Percentiles rank a stretch among this genome's conserved stretches.
Conservation (phyloP, 1,139 yeast genomes). For the Pneumocystis canis region DNA sequence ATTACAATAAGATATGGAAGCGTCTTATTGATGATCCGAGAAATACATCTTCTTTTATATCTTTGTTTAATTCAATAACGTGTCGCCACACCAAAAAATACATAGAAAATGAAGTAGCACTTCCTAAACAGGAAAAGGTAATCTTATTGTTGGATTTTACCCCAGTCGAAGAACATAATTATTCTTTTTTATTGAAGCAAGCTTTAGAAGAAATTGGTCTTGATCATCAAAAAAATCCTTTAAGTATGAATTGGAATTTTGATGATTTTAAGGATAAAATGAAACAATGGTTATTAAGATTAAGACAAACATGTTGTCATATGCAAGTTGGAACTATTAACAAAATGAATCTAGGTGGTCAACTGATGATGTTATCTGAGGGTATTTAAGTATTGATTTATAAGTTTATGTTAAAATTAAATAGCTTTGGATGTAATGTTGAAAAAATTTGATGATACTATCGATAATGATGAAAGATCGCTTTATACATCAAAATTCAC, state of each 20-base stretch:
- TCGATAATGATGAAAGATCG: slow-evolving; percentile 37
- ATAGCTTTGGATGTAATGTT: slow-evolving; percentile 54
- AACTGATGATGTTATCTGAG: not conserved
- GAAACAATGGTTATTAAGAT: slow-evolving; percentile 43
- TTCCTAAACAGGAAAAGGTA: slow-evolving; percentile 65
- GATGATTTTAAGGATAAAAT: slow-evolving; percentile 16
- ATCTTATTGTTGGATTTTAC: slow-evolving; percentile 61
- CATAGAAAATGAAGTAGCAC: slow-evolving; percentile 59
- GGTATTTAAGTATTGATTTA: not conserved
- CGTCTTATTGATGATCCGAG: slow-evolving; percentile 18
- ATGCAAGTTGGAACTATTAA: slow-evolving; percentile 48
- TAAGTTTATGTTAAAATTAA: slow-evolving; percentile 37
- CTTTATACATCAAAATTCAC: slow-evolving; percentile 33
- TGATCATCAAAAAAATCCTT: slow-evolving; percentile 43
- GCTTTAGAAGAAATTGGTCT: slow-evolving; percentile 52
- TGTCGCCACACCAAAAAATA: slow-evolving; percentile 72
- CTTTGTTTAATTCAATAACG: slow-evolving; percentile 37
- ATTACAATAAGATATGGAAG: slow-evolving; percentile 22
- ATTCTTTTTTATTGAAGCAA: slow-evolving; percentile 44
- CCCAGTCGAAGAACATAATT: slow-evolving; percentile 70
- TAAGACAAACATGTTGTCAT: slow-evolving; percentile 74
- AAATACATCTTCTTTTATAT: slow-evolving; percentile 15
- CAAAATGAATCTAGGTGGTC: slow-evolving; percentile 15
- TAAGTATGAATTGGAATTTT: slow-evolving; percentile 14
- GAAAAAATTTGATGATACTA: slow-evolving; percentile 36